These are phyloP conservation scores for Tricholoma matsutake DNA, from an alignment of 768 basidiomycete genomes.

Conservation along the genomic window DNA sequence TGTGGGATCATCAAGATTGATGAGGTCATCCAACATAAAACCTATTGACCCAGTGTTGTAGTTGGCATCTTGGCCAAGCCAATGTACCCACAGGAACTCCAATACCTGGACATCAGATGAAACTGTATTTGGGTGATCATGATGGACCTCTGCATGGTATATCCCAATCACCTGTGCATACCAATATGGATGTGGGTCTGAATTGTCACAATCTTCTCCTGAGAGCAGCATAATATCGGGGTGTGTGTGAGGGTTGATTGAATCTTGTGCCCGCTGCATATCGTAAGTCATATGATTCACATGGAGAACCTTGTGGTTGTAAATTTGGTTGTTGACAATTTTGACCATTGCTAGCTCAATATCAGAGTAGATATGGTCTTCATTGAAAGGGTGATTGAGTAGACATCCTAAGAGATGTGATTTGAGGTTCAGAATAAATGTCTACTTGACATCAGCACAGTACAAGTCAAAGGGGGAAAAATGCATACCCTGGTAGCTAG, in stretches of 20 bases:
- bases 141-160: constrained; percentile 19
- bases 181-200: constrained; percentile 21
- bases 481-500: not conserved
- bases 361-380: constrained; percentile 15
- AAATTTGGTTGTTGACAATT: constrained; percentile 25
- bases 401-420: constrained; percentile 27
- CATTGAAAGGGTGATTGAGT: constrained; percentile 8
- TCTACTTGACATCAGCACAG: constrained; percentile 9
- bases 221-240: constrained; percentile 28
- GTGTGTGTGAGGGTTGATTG: constrained; percentile 29
- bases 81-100: constrained; percentile 41
- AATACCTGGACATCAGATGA: constrained; percentile 17
- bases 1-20: not conserved
- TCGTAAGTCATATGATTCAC: constrained; percentile 44
- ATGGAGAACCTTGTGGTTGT: constrained; percentile 27
- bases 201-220: constrained; percentile 2
- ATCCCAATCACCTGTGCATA: constrained; percentile 22
- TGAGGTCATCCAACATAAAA: constrained; percentile 27
- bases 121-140: constrained; percentile 8
- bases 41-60: constrained; percentile 32
- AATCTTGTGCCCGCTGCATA: constrained; percentile 33
- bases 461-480: not conserved
- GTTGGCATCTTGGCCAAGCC: constrained; percentile 29
- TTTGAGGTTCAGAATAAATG: constrained; percentile 25
- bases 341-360: constrained; percentile 10